Evolutionary conservation across 768 basidiomycete genomes (phyloP).

Genomic region (Fomitopsis serialis): DNA sequence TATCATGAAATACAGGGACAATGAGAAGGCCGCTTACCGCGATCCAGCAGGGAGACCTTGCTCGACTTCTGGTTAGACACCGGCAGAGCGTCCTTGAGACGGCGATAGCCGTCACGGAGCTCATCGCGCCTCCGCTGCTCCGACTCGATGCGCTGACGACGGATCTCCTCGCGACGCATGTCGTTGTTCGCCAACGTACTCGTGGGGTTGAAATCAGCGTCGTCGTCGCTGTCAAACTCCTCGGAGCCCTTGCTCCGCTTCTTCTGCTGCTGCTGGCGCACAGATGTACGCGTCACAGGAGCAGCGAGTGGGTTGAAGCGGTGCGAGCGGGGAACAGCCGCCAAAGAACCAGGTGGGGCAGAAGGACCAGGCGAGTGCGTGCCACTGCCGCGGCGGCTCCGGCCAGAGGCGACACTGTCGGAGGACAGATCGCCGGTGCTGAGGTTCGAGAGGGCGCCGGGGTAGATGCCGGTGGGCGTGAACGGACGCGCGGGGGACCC

Average conservation of each 20-base stretch:
- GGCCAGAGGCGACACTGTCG: constrained; percentile 61
- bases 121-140: constrained; percentile 91
- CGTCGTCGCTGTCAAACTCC: constrained; percentile 67
- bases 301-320: constrained; percentile 69
- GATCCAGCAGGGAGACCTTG: constrained; percentile 87
- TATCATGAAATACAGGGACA: constrained; percentile 9
- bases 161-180: constrained; percentile 83
- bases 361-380: constrained; percentile 47
- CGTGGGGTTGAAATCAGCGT: constrained; percentile 66
- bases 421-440: constrained; percentile 69
- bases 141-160: constrained; percentile 89
- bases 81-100: constrained; percentile 87
- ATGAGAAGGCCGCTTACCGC: constrained; percentile 42
- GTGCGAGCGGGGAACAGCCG: constrained; percentile 67
- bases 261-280: constrained; percentile 33
- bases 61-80: constrained; percentile 88
- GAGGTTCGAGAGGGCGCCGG: constrained; percentile 67
- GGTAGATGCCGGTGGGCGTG: constrained; percentile 67
- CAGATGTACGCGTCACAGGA: constrained; percentile 45
- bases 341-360: constrained; percentile 40
- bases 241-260: constrained; percentile 39
- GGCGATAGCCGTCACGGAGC: constrained; percentile 86
- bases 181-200: constrained; percentile 45
- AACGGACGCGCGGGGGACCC: constrained; percentile 53
- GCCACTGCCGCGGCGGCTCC: constrained; percentile 63